A percentile compares a stretch with the other conserved stretches of the same genome.
phyloP scores from a whole-genome alignment of 768 basidiomycete genomes.

The Sarcodon aspratus region DNA sequence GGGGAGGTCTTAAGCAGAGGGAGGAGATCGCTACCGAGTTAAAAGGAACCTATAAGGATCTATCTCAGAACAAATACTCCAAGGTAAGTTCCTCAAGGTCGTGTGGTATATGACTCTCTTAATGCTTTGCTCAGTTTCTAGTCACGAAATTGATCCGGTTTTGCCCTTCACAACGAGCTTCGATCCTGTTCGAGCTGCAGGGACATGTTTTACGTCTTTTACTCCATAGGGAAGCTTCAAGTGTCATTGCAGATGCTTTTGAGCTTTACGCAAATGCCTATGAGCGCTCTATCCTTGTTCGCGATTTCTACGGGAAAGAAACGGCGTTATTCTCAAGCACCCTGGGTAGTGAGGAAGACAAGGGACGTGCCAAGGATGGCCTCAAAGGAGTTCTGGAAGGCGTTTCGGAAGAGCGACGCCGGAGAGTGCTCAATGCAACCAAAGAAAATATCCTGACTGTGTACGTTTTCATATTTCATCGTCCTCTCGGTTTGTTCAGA shows the following conservation, averaged over 20 bases:
- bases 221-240: slow-evolving; percentile 75
- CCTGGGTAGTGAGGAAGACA: slow-evolving; percentile 46
- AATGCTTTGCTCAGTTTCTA: slow-evolving; percentile 44
- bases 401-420: slow-evolving; percentile 49
- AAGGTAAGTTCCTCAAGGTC: slow-evolving; percentile 38
- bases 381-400: slow-evolving; percentile 58
- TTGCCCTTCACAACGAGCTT: slow-evolving; percentile 61
- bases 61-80: slow-evolving; percentile 84
- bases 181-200: slow-evolving; percentile 74
- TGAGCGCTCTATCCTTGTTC: slow-evolving; percentile 68
- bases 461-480: slow-evolving; percentile 29
- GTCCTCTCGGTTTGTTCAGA: not conserved
- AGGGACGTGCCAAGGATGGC: slow-evolving; percentile 54
- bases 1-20: slow-evolving; percentile 63
- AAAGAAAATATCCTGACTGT: slow-evolving; percentile 68
- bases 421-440: slow-evolving; percentile 53
- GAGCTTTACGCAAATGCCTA: slow-evolving; percentile 82
- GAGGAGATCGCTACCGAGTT: slow-evolving; percentile 77
- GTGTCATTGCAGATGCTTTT: slow-evolving; percentile 79
- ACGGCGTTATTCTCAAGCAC: slow-evolving; percentile 52
- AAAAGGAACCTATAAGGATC: slow-evolving; percentile 64
- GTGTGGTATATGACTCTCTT: not conserved
- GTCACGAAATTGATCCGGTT: slow-evolving; percentile 70
- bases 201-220: slow-evolving; percentile 66
- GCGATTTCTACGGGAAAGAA: slow-evolving; percentile 90